phyloP scores from a whole-genome alignment of 1,284 basidiomycete genomes.

The Naganishia cerealis region DNA sequence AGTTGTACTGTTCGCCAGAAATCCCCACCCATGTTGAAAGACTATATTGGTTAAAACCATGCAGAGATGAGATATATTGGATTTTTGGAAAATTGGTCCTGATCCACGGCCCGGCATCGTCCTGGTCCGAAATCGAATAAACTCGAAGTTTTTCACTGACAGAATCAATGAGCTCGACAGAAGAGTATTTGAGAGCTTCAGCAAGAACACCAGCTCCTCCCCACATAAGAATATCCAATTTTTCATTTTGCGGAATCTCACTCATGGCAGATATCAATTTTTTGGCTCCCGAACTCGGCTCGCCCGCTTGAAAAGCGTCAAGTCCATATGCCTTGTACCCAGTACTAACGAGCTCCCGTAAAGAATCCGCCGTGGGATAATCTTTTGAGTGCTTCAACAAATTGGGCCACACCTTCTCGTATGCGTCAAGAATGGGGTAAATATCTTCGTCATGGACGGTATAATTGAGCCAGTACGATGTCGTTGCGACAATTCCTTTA shows the following conservation, averaged over 20 bases:
- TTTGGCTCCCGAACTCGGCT: slow-evolving; percentile 27
- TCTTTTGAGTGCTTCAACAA: slow-evolving; percentile 10
- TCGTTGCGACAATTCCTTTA: slow-evolving; percentile 35
- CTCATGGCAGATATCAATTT: no score
- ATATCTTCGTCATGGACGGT: slow-evolving; percentile 31
- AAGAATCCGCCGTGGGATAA: slow-evolving; percentile 18
- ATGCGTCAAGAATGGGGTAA: slow-evolving; percentile 27
- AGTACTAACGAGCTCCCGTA: slow-evolving; percentile 13
- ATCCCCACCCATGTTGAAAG: slow-evolving; percentile 34
- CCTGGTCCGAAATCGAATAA: slow-evolving; percentile 37
- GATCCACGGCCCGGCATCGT: slow-evolving; percentile 36
- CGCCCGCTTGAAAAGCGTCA: slow-evolving; percentile 30
- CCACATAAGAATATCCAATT: slow-evolving; percentile 31
- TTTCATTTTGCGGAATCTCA: slow-evolving; percentile 34
- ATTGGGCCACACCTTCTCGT: slow-evolving; percentile 4
- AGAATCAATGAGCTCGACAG: slow-evolving; percentile 18
- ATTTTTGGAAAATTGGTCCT: slow-evolving; percentile 34
- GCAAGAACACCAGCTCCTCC: slow-evolving; percentile 35
- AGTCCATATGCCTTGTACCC: slow-evolving; percentile 32
- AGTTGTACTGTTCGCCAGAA: slow-evolving; percentile 5
- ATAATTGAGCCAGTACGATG: slow-evolving; percentile 33
- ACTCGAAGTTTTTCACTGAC: slow-evolving; percentile 31
- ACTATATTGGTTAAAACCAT: slow-evolving; percentile 34
- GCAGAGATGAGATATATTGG: slow-evolving; percentile 32
- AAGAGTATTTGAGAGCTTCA: slow-evolving; percentile 34